phyloP scores from a whole-genome alignment of 148 eudicot genomes.

The Cornus kousa region DNA sequence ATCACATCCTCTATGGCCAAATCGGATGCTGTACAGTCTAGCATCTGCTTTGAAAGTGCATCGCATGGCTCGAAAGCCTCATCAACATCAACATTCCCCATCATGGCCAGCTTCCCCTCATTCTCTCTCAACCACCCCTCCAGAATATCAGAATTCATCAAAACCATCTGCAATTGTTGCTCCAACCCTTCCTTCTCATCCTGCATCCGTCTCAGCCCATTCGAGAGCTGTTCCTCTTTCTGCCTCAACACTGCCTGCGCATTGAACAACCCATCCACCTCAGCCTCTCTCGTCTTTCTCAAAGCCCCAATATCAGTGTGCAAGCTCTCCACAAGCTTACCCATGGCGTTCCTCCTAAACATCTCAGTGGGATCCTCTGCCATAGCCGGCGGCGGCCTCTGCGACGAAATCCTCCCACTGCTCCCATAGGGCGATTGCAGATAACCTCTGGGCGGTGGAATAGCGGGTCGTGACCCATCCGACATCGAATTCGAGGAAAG shows the following conservation, averaged over 20 bases:
- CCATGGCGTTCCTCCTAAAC: constrained; percentile 61
- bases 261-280: constrained; percentile 76
- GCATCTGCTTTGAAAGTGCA: constrained; percentile 74
- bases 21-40: constrained; percentile 72
- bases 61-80: constrained; percentile 71
- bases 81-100: constrained; percentile 52
- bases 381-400: constrained; percentile 36
- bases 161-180: constrained; percentile 80
- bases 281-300: constrained; percentile 74
- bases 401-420: too few species aligned
- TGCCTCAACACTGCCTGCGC: constrained; percentile 64
- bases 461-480: constrained; percentile 30
- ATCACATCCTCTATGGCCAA: constrained; percentile 86
- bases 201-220: constrained; percentile 70
- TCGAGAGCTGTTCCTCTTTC: constrained; percentile 48
- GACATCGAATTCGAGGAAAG: constrained; percentile 13
- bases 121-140: constrained; percentile 90
- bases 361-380: constrained; percentile 82
- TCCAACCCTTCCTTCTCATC: constrained; percentile 84
- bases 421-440: constrained; percentile 38
- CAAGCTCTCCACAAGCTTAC: constrained; percentile 67
- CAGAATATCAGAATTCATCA: constrained; percentile 71
- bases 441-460: constrained; percentile 40
- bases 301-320: constrained; percentile 58
- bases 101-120: constrained; percentile 48